A percentile compares a stretch with the other conserved stretches of the same genome.
Conservation (phyloP, 352 stramenopile genomes). For the Globisporangium acanthophoron region DNA sequence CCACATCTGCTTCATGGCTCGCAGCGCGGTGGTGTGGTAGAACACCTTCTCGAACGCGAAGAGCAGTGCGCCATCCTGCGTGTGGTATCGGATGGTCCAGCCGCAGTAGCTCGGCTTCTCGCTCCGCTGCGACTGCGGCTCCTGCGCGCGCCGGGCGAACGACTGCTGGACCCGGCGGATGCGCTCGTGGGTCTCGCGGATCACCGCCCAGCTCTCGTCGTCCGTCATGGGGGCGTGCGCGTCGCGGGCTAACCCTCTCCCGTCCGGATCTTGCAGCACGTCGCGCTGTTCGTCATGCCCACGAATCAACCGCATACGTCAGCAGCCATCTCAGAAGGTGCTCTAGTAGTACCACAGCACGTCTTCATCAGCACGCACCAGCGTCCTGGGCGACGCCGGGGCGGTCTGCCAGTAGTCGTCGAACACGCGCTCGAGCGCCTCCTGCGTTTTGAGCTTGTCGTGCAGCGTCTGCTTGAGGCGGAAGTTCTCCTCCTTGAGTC, state of each 20-base stretch:
- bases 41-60: slow-evolving; percentile 48
- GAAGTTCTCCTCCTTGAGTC: slow-evolving; percentile 23
- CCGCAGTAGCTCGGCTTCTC: slow-evolving; percentile 18
- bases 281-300: slow-evolving; percentile 1
- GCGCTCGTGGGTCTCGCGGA: slow-evolving; percentile 11
- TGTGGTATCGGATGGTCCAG: slow-evolving; percentile 21
- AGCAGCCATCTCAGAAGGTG: neutral
- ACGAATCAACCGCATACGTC: neutral
- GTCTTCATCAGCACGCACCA: neutral
- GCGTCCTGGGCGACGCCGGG: neutral
- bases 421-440: slow-evolving; percentile 27
- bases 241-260: neutral
- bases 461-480: slow-evolving; percentile 23
- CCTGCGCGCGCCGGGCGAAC: slow-evolving; percentile 1
- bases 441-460: slow-evolving; percentile 28
- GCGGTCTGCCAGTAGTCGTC: slow-evolving; percentile 13
- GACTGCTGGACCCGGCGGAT: slow-evolving; percentile 15
- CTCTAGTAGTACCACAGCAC: too few species aligned
- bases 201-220: slow-evolving; percentile 18
- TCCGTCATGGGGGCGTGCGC: slow-evolving; percentile 11
- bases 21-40: slow-evolving; percentile 21
- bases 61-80: slow-evolving; percentile 25
- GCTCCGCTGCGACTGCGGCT: neutral
- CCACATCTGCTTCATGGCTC: slow-evolving; percentile 41
- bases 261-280: neutral